A percentile compares a stretch with the other conserved stretches of the same genome.
These are phyloP conservation scores for Penicillium daleae DNA, from an alignment of 495 filamentous ascomycete species.

Conservation along the genomic window DNA sequence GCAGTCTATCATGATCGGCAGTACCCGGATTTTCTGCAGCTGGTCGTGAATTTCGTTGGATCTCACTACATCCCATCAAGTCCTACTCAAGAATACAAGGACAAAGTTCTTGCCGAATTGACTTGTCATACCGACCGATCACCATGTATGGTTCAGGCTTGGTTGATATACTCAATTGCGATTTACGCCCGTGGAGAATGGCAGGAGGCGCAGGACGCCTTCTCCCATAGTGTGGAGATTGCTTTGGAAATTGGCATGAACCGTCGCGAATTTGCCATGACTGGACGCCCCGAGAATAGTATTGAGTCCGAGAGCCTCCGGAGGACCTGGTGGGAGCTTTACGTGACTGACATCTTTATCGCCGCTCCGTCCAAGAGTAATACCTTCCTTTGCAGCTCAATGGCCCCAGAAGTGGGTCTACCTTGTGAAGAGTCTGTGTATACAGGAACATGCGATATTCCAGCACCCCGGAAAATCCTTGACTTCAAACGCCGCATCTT, in stretches of 20 bases:
- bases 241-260: conserved; percentile 47
- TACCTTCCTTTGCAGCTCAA: conserved; percentile 36
- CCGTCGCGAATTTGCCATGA: conserved; percentile 35
- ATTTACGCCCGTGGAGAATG: conserved; percentile 41
- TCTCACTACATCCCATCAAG: conserved; percentile 39
- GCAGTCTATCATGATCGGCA: conserved; percentile 37
- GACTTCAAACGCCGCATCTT: conserved; percentile 45
- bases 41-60: conserved; percentile 44
- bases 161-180: conserved; percentile 42
- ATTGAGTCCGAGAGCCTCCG: conserved; percentile 45
- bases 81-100: conserved; percentile 29
- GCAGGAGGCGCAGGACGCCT: conserved; percentile 35
- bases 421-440: conserved; percentile 47
- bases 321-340: conserved; percentile 51
- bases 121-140: conserved; percentile 33
- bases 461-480: conserved; percentile 33
- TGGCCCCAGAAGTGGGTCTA: conserved; percentile 40
- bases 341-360: conserved; percentile 43
- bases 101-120: conserved; percentile 31
- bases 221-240: conserved; percentile 38
- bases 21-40: conserved; percentile 42
- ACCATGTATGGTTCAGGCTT: conserved; percentile 43
- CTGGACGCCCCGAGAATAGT: conserved; percentile 26
- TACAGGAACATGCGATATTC: conserved; percentile 31
- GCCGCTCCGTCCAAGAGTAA: conserved; percentile 36